These are phyloP conservation scores for Cystobasidium slooffiae DNA, from an alignment of 1,284 basidiomycete species.

Conservation along the genomic window DNA sequence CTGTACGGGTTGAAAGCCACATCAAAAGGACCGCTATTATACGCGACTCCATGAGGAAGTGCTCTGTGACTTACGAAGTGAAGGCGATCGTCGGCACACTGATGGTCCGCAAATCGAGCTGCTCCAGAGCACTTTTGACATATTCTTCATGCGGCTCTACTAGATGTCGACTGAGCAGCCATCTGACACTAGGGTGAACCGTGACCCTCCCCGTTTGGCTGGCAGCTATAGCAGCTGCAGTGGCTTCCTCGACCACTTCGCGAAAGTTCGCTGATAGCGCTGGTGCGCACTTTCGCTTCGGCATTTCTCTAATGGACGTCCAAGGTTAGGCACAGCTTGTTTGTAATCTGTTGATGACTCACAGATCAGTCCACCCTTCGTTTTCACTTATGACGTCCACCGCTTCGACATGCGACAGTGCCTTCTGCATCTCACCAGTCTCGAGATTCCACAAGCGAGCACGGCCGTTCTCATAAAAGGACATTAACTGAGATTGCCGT, in stretches of 20 bases:
- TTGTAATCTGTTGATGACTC: slow-evolving; percentile 50
- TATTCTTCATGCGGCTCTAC: slow-evolving; percentile 22
- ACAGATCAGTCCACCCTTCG: slow-evolving; percentile 71
- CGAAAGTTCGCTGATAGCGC: slow-evolving; percentile 8
- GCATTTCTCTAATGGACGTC: not conserved
- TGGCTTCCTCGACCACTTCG: not conserved
- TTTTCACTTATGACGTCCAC: slow-evolving; percentile 72
- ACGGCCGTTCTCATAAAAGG: slow-evolving; percentile 75
- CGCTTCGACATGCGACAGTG: slow-evolving; percentile 75
- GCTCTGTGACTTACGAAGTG: slow-evolving; percentile 46
- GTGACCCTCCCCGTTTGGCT: not conserved
- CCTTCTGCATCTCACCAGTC: slow-evolving; percentile 81
- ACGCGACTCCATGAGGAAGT: too few relatives aligned
- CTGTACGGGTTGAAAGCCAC: slow-evolving; percentile 30
- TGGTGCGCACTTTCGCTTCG: slow-evolving; percentile 13
- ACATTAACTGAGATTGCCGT: slow-evolving; percentile 64
- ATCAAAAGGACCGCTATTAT: too few relatives aligned
- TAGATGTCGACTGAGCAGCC: slow-evolving; percentile 32
- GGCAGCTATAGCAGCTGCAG: slow-evolving; percentile 3
- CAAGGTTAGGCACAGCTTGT: not conserved
- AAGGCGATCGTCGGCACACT: slow-evolving; percentile 59
- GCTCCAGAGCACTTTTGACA: slow-evolving; percentile 14
- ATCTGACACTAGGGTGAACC: slow-evolving; percentile 3
- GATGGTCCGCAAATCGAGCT: slow-evolving; percentile 56
- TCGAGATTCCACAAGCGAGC: slow-evolving; percentile 88